phyloP scores from a whole-genome alignment of 768 basidiomycete genomes.

The Dacryopinax primogenitus region DNA sequence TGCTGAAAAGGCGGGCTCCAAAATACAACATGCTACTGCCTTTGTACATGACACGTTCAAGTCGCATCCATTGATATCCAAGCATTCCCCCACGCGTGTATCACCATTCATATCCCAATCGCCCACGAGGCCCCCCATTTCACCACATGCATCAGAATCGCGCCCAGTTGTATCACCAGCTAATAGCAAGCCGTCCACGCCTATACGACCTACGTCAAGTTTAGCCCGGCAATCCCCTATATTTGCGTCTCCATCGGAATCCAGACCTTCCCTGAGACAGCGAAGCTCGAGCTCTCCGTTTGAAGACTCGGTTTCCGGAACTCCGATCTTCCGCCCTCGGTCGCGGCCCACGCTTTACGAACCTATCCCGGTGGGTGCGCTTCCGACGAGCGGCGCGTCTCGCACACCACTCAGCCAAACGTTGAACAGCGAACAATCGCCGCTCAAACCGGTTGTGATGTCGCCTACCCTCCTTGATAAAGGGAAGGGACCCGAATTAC shows the following conservation, averaged over 20 bases:
- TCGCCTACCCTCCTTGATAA: not conserved
- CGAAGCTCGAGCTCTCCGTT: not conserved
- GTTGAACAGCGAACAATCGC: not conserved
- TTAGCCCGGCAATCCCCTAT: not conserved
- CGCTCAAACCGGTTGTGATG: not conserved
- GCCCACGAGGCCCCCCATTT: not conserved
- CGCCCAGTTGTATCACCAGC: not conserved
- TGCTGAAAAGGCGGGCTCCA: not conserved
- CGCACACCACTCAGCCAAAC: not conserved
- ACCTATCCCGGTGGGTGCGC: not conserved
- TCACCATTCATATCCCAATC: not conserved
- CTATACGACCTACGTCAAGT: not conserved
- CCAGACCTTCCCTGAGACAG: not conserved
- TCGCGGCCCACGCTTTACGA: not conserved
- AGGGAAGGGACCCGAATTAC: not conserved
- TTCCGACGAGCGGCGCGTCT: not conserved
- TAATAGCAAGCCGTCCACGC: not conserved
- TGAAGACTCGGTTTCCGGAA: not conserved
- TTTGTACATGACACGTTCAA: constrained; percentile 1
- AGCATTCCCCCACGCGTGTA: not conserved
- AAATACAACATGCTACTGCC: not conserved
- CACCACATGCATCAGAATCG: not conserved
- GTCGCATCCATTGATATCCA: constrained; percentile 1
- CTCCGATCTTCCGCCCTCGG: not conserved
- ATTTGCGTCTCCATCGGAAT: not conserved